phyloP scores from a whole-genome alignment of 805 yeast species.

The Kazachstania kunashirensis region DNA sequence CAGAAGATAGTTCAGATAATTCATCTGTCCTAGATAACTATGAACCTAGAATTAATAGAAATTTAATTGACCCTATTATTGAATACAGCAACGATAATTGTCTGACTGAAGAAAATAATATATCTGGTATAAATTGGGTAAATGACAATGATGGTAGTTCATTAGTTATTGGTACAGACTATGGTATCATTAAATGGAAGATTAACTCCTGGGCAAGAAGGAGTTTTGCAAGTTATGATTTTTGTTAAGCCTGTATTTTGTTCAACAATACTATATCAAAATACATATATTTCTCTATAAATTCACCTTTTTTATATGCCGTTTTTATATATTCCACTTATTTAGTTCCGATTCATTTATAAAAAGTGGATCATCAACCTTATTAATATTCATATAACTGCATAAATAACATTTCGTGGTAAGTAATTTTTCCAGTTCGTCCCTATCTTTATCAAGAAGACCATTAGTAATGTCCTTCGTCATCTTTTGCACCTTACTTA shows the following conservation, averaged over 20 bases:
- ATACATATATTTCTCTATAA: not conserved
- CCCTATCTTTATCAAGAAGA: not conserved
- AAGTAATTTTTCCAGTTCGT: conserved; percentile 50
- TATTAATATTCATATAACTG: conserved; percentile 60
- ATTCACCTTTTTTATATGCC: no score
- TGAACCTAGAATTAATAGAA: not conserved
- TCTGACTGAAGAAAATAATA: conserved; percentile 35
- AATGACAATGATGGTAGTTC: conserved; percentile 41
- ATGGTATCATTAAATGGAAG: conserved; percentile 62
- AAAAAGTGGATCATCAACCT: conserved; percentile 56
- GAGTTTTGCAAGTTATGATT: conserved; percentile 47
- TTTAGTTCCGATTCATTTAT: conserved; percentile 31
- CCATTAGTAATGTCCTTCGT: conserved; percentile 19
- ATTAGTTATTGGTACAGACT: conserved; percentile 52
- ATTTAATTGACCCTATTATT: not conserved
- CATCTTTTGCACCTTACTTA: conserved; percentile 46
- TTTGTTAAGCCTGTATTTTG: no score
- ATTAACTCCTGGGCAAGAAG: conserved; percentile 56
- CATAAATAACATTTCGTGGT: conserved; percentile 65
- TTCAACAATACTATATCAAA: no score
- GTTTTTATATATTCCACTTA: conserved; percentile 45
- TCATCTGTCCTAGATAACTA: not conserved
- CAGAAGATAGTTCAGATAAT: not conserved
- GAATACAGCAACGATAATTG: not conserved
- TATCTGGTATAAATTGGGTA: conserved; percentile 55